These are phyloP conservation scores for Colletotrichum sp. DNA, from an alignment of 2,329 filamentous ascomycete genomes.

Conservation along the genomic window DNA sequence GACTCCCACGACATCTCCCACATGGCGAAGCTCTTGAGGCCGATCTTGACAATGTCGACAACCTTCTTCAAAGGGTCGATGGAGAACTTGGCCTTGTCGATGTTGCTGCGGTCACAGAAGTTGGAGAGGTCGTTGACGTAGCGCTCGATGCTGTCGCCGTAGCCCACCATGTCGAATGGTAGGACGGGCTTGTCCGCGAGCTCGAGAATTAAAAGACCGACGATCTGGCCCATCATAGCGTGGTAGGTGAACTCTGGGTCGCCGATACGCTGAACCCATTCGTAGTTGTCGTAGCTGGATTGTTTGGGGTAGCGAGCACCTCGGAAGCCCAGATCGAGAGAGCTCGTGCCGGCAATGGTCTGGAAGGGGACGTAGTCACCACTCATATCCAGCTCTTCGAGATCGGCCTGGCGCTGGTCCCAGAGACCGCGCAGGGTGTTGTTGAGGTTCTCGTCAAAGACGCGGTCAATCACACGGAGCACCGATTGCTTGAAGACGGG, in stretches of 20 bases:
- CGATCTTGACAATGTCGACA: slow-evolving; percentile 61
- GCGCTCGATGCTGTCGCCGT: slow-evolving; percentile 67
- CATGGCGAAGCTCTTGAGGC: slow-evolving; percentile 69
- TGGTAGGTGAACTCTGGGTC: slow-evolving; percentile 89
- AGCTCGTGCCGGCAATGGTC: slow-evolving; percentile 86
- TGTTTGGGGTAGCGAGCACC: slow-evolving; percentile 74
- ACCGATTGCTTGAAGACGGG: slow-evolving; percentile 80
- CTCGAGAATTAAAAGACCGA: slow-evolving; percentile 83
- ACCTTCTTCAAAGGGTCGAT: slow-evolving; percentile 68
- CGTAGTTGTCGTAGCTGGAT: slow-evolving; percentile 88
- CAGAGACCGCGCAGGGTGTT: slow-evolving; percentile 77
- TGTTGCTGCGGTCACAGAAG: slow-evolving; percentile 26
- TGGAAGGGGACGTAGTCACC: slow-evolving; percentile 93
- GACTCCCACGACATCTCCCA: slow-evolving; percentile 84
- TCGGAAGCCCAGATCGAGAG: slow-evolving; percentile 81
- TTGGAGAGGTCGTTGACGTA: slow-evolving; percentile 68
- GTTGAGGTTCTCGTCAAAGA: slow-evolving; percentile 75
- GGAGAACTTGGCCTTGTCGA: slow-evolving; percentile 59
- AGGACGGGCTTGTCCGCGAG: slow-evolving; percentile 81
- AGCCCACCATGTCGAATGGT: slow-evolving; percentile 80
- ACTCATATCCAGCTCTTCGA: slow-evolving; percentile 73
- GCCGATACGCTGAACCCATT: slow-evolving; percentile 80
- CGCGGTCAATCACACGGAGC: slow-evolving; percentile 73
- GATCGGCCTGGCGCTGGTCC: slow-evolving; percentile 64
- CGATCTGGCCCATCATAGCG: slow-evolving; percentile 77